Conservation (phyloP, 2,329 filamentous ascomycete species). For the Fusarium newnesense region DNA sequence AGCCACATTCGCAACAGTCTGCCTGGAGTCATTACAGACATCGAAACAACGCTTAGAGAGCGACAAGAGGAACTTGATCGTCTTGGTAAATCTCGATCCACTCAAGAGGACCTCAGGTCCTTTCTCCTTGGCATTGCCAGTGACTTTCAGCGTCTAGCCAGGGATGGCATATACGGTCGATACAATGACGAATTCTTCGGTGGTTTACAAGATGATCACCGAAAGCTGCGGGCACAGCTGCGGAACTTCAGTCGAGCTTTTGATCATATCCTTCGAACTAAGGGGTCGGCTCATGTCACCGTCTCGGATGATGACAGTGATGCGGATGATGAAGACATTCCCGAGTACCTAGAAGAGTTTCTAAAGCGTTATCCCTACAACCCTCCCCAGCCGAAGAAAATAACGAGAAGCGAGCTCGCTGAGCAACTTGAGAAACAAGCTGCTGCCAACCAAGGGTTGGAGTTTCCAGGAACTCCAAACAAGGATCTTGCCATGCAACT, state of each 20-base stretch:
- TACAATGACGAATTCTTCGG: conserved; percentile 54
- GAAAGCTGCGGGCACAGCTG: conserved; percentile 47
- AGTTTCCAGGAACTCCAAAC: conserved; percentile 54
- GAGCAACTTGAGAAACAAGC: conserved; percentile 4
- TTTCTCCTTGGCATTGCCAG: conserved; percentile 51
- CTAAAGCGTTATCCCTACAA: conserved; percentile 43
- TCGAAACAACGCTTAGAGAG: conserved; percentile 39
- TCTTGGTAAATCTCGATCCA: conserved; percentile 13
- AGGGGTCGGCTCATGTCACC: conserved; percentile 40
- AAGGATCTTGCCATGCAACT: conserved; percentile 51
- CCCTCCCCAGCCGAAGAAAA: conserved; percentile 41
- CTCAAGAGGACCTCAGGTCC: conserved; percentile 40
- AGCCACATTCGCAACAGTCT: neutral
- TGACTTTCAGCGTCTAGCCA: conserved; percentile 48
- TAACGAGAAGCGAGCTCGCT: conserved; percentile 39
- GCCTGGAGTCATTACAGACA: conserved; percentile 31
- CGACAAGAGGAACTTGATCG: conserved; percentile 6
- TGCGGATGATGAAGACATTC: neutral
- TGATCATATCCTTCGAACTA: conserved; percentile 39
- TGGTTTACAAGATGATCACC: conserved; percentile 7
- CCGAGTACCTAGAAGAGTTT: conserved; percentile 46
- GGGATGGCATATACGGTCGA: conserved; percentile 44
- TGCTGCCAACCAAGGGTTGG: conserved; percentile 51
- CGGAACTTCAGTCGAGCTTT: conserved; percentile 47
- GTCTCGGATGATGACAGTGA: neutral